These are phyloP conservation scores for Allium fistulosum DNA, from an alignment of 106 monocot genomes.

Conservation along the genomic window DNA sequence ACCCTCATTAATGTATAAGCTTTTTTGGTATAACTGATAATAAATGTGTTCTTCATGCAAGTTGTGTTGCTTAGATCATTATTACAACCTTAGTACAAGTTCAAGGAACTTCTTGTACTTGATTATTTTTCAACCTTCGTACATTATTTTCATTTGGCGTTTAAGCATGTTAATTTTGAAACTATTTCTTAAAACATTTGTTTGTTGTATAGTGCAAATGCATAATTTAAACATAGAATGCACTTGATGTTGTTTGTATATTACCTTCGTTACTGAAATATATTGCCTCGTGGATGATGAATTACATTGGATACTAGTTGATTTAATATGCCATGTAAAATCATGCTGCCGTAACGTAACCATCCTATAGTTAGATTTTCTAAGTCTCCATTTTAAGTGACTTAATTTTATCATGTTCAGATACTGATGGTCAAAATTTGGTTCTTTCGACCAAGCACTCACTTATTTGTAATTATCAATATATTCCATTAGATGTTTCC, in stretches of 20 bases:
- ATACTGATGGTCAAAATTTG: slow-evolving; percentile 60
- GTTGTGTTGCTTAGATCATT: slow-evolving; percentile 44
- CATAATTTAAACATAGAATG: too few species aligned
- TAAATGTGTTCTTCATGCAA: slow-evolving; percentile 44
- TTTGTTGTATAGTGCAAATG: too few species aligned
- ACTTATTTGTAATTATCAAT: slow-evolving; percentile 40
- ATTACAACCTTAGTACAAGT: slow-evolving; percentile 72
- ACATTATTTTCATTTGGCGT: too few species aligned
- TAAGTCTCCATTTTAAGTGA: background rate
- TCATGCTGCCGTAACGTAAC: background rate
- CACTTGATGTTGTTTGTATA: too few species aligned
- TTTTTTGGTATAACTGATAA: background rate
- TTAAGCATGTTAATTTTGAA: too few species aligned
- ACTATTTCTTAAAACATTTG: too few species aligned
- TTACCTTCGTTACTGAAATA: too few species aligned
- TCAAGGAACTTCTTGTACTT: slow-evolving; percentile 79
- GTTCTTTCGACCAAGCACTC: slow-evolving; percentile 86
- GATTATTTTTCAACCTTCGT: slow-evolving; percentile 20
- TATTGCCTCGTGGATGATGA: too few species aligned
- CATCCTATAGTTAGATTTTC: background rate
- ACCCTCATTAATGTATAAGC: background rate
- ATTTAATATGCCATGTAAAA: background rate
- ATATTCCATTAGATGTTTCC: slow-evolving; percentile 58
- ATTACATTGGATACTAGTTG: too few species aligned
- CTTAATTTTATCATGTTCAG: slow-evolving; percentile 16